Evolutionary conservation across 2,329 filamentous ascomycete species (phyloP), one percentile per base, ranked within the genome.

Genomic region (Colletotrichum lentis): DNA sequence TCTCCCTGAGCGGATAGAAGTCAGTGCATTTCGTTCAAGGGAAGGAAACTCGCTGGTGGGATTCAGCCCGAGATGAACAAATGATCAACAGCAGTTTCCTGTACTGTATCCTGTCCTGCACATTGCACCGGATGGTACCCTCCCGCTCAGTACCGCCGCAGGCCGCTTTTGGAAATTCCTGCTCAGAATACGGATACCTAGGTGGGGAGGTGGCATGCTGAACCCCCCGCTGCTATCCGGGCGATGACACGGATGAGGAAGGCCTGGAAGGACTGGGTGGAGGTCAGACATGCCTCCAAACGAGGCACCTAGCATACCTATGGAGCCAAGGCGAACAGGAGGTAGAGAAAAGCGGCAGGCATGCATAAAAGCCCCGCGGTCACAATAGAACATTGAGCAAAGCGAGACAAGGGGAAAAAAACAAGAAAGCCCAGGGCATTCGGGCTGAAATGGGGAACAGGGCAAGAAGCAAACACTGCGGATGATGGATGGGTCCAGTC

Each of bases 381-480:
- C 41, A 39, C 41, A 35, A 44, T 22, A 16, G 14, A 46, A 35
- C 3, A 58, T 8, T 3, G n/a, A 31, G 3, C 43, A 35, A 18
- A 11, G n/a, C 14, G 39, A 22, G n/a, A 12, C 10, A 22, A 49
- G 12, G n/a, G 14, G 16, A 24, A 59, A 56, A 56, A 43, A 59
- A 16, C 53, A 24, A 6, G 24, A 47, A 47, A 64, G 20, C 31
- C 61, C 41, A 64, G 62, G 49, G 50, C 52, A 39, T 27, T 66
- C 52, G 67, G 64, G 67, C 67, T 69, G 67, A 69, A 54, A 44
- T 59, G 14, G 43, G 31, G 54, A 46, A 59, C 65, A 66, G 24
- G 69, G 66, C 57, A 59, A 69, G 27, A 47, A 20, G 47, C 27
- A 46, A 18, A 31, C 35, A 18, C 47, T 24, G 18, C 57, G 3